Evolutionary conservation across 2,329 filamentous ascomycete species (phyloP).

Genomic region (Fusarium papillatum): DNA sequence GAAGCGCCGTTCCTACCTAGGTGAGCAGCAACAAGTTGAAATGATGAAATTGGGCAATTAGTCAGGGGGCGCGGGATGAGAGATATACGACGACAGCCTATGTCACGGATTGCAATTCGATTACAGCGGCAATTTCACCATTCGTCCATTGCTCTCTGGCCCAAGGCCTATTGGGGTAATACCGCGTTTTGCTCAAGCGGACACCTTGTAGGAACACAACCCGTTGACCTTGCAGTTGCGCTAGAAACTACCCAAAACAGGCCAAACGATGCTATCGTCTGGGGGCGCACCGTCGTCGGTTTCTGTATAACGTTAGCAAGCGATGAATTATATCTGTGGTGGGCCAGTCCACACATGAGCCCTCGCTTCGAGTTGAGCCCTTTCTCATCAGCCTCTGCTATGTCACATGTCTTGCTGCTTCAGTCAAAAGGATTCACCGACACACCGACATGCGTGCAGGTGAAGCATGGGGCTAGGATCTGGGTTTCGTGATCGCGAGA

Average conservation of each 20-base stretch:
- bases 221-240: conserved; percentile 18
- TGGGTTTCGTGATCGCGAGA: conserved; percentile 32
- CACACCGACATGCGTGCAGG: conserved; percentile 18
- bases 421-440: conserved; percentile 26
- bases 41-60: conserved; percentile 10
- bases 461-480: conserved; percentile 11
- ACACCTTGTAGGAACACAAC: background rate
- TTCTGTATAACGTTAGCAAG: conserved; percentile 1
- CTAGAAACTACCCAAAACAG: conserved; percentile 35
- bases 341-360: conserved; percentile 17
- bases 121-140: conserved; percentile 28
- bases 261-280: conserved; percentile 18
- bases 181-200: conserved; percentile 15
- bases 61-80: conserved; percentile 13
- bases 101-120: conserved; percentile 36
- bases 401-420: conserved; percentile 20
- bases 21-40: conserved; percentile 9
- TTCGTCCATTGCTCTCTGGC: conserved; percentile 10
- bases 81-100: conserved; percentile 25
- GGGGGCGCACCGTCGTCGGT: background rate
- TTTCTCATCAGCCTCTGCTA: background rate
- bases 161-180: conserved; percentile 18
- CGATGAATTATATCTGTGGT: conserved; percentile 5
- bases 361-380: conserved; percentile 2
- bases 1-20: background rate